Base-by-base conservation (phyloP, 768 basidiomycete species). In the Russula sp. region DNA sequence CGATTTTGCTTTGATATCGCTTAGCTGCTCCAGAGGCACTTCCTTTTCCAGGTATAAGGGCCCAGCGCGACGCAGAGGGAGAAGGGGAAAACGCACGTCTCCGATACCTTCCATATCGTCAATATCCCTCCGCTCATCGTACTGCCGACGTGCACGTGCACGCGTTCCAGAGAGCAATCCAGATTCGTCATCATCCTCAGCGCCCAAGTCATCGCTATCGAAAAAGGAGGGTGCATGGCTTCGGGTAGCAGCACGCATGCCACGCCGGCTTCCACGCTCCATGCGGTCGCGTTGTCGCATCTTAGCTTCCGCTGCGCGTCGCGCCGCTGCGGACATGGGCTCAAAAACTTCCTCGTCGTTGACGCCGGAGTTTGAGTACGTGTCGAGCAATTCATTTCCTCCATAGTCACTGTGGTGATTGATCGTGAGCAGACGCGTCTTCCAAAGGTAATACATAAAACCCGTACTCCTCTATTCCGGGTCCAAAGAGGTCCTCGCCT, bases 1-100 rank as follows among this genome's bases (percentile, higher is more conserved):
- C 14, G 92, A 94, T 72, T 95, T 93, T 44, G 95, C 93, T 73
- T 98, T 98, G 79, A 99, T 94, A 72, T 99, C 97, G 65, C 92
- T 92, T 11, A 99, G 80, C 78, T 99, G 93, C 73, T 98, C 96
- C 49, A 97, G 75, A 0, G 97, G 94, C 59, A 99, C 82, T 75
- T 98, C 94, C 92, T 97, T 72, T 16, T 63, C 40, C 16, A 53
- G 38, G 18, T 55, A 26, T 26, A 50, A 65, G 50, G 58, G 46
- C 40, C 40, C 14, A n/a, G 54, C 14, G 50, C 30, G 51, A 62
- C 5, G 26, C 18, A 8, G 28, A 40, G 14, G 16, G 14, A 49
- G 24, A 38, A 63, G 30, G 66, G 53, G 49, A 62, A 22, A 7
- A 78, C 89, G 64, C 64, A 92, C 93, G 71, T 94, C 92, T 61